Percentiles rank a stretch among this genome's conserved stretches.
Conservation (phyloP, 495 filamentous ascomycete genomes). For the Bombardia bombarda region DNA sequence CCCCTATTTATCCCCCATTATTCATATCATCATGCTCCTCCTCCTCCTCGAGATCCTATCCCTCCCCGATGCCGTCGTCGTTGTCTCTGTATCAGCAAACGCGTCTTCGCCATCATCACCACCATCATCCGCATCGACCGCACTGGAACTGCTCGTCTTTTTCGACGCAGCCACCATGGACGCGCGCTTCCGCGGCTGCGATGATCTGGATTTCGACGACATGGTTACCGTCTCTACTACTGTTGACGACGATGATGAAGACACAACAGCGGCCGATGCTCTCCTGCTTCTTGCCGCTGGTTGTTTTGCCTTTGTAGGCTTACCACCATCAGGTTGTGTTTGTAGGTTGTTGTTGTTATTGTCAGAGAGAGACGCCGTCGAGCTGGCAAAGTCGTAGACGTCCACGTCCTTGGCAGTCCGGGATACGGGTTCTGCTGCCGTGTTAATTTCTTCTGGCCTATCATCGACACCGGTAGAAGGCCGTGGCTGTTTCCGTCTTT, state of each 20-base stretch:
- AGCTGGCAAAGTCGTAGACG: conserved; percentile 31
- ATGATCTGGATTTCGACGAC: conserved; percentile 9
- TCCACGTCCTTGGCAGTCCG: too few species aligned
- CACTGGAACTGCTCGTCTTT: conserved; percentile 11
- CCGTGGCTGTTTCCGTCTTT: too few species aligned
- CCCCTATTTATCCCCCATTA: too few species aligned
- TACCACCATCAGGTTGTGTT: not conserved
- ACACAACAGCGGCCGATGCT: not conserved
- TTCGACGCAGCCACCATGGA: conserved; percentile 30
- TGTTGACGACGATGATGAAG: not conserved
- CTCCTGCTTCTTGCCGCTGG: not conserved
- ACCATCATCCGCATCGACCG: conserved; percentile 9
- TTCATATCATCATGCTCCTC: conserved; percentile 50
- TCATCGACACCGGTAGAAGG: too few species aligned
- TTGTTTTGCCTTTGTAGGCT: not conserved
- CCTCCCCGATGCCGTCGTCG: conserved; percentile 5
- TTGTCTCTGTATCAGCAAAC: not conserved
- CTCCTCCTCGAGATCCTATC: conserved; percentile 29
- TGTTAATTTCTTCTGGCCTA: not conserved
- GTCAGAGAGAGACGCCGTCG: not conserved
- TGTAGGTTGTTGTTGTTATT: not conserved
- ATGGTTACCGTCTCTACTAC: not conserved
- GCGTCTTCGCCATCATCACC: conserved; percentile 2
- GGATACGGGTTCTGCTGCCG: not conserved
- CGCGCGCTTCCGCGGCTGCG: conserved; percentile 24